These are phyloP conservation scores for Boechera retrofracta DNA, from an alignment of 345 rosid species.

Conservation along the genomic window DNA sequence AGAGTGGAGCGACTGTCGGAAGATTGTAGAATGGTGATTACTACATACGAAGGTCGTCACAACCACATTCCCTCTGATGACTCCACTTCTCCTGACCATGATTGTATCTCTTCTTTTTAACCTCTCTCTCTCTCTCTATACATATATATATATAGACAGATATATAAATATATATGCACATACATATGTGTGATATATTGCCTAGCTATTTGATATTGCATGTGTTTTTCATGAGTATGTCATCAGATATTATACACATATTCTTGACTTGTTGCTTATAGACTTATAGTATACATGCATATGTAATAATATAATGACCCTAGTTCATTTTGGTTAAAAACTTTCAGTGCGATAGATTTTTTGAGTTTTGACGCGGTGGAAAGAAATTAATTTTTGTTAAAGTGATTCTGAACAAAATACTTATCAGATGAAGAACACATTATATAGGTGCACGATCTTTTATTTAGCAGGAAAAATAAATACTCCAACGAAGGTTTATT, in stretches of 20 bases:
- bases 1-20: conserved; percentile 93
- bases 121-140: not conserved
- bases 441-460: conserved; percentile 9
- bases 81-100: conserved; percentile 76
- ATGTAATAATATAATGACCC: conserved; percentile 3
- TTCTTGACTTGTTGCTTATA: conserved; percentile 20
- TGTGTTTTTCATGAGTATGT: conserved; percentile 22
- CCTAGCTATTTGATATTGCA: conserved; percentile 26
- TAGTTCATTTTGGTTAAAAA: not conserved
- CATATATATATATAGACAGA: not conserved
- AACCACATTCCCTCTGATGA: conserved; percentile 89
- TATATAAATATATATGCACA: not conserved
- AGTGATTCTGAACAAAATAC: conserved; percentile 27
- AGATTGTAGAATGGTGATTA: conserved; percentile 97
- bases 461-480: not conserved
- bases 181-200: not conserved
- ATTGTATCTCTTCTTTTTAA: conserved; percentile 71
- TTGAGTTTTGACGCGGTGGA: not conserved
- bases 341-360: not conserved
- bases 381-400: conserved; percentile 2
- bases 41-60: conserved; percentile 98
- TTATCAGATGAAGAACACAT: not conserved
- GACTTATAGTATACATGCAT: not conserved
- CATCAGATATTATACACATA: conserved; percentile 1
- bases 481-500: not conserved